Evolutionary conservation across 257 asterid species (phyloP).

Genomic region (Ophiorrhiza pumila): DNA sequence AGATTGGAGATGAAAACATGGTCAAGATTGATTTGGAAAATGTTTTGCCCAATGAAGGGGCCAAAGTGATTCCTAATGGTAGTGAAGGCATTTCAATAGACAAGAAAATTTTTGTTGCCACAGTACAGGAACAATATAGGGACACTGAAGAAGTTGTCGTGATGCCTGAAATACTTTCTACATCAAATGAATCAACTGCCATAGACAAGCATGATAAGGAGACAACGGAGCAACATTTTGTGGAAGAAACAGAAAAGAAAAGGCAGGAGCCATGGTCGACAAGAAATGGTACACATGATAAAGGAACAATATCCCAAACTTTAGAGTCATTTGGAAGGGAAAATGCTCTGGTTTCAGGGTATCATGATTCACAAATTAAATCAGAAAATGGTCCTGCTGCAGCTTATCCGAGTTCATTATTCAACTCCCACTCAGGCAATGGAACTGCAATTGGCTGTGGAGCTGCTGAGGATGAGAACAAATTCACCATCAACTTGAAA

Average conservation of each 20-base stretch:
- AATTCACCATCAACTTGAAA: background rate
- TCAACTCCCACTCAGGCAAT: background rate
- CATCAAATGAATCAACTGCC: slow-evolving; percentile 6
- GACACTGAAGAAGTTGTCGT: slow-evolving; percentile 9
- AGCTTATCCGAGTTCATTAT: background rate
- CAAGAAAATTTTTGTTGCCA: background rate
- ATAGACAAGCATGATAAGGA: slow-evolving; percentile 1
- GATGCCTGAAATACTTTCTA: slow-evolving; percentile 9
- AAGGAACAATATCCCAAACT: background rate
- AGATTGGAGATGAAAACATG: slow-evolving; percentile 11
- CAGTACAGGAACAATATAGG: slow-evolving; percentile 8
- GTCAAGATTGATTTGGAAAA: background rate
- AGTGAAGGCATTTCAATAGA: background rate
- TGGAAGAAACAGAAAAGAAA: slow-evolving; percentile 15
- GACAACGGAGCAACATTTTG: slow-evolving; percentile 6
- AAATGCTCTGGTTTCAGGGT: background rate
- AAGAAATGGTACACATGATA: background rate
- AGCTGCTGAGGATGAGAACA: slow-evolving; percentile 16
- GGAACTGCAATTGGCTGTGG: slow-evolving; percentile 3
- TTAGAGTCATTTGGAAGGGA: slow-evolving; percentile 7
- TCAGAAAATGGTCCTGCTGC: background rate
- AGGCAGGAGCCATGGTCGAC: slow-evolving; percentile 12
- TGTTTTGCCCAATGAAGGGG: slow-evolving; percentile 9
- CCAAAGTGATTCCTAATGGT: background rate
- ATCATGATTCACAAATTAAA: background rate